These are phyloP conservation scores for Suhomyces panamericanus DNA, from an alignment of 1,139 yeast genomes.

Conservation along the genomic window DNA sequence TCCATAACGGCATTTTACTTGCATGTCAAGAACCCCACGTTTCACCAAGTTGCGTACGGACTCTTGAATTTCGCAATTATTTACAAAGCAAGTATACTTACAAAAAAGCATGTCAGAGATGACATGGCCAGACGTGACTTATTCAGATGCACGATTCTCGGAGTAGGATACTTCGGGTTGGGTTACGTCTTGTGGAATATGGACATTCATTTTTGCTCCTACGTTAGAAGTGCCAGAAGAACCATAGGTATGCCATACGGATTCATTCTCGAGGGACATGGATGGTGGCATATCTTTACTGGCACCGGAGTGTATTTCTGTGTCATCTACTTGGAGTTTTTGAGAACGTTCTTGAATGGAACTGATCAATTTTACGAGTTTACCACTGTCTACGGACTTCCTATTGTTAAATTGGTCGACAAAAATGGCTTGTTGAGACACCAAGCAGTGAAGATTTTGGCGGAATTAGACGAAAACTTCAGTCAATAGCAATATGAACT, in stretches of 20 bases:
- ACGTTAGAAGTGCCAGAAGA: conserved; percentile 64
- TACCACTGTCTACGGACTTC: conserved; percentile 44
- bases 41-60: conserved; percentile 83
- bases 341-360: conserved; percentile 61
- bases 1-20: conserved; percentile 65
- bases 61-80: conserved; percentile 63
- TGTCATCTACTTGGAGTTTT: conserved; percentile 69
- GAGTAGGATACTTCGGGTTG: conserved; percentile 61
- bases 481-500: background rate
- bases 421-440: conserved; percentile 29
- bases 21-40: conserved; percentile 72
- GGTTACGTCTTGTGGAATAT: conserved; percentile 86
- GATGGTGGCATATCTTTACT: conserved; percentile 96
- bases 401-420: conserved; percentile 35
- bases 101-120: conserved; percentile 53
- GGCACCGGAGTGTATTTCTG: conserved; percentile 65
- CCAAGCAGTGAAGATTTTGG: conserved; percentile 23
- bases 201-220: conserved; percentile 78
- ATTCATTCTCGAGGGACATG: conserved; percentile 85
- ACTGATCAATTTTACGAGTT: conserved; percentile 52
- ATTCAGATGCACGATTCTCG: conserved; percentile 55
- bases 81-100: conserved; percentile 51
- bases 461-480: conserved; percentile 13
- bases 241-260: conserved; percentile 83
- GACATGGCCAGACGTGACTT: conserved; percentile 46